phyloP scores from a whole-genome alignment of 345 rosid species.

The Hypericum perforatum region DNA sequence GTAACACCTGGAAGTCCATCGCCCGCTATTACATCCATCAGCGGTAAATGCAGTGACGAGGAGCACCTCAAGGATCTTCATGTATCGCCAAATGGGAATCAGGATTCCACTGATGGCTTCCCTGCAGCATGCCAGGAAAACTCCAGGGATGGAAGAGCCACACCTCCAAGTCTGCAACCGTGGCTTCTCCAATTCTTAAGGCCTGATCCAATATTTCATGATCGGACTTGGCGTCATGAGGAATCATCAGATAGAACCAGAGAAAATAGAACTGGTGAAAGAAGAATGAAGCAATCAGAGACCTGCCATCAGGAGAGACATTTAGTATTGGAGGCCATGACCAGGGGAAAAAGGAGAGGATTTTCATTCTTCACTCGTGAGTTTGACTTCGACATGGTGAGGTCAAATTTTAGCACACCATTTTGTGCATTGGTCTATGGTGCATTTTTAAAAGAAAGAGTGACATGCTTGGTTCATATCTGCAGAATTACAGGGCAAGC shows the following conservation, averaged over 20 bases:
- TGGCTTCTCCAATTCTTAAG: slow-evolving; percentile 17
- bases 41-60: slow-evolving; percentile 10
- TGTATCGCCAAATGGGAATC: slow-evolving; percentile 12
- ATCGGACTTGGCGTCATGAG: slow-evolving; percentile 9
- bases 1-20: slow-evolving; percentile 5
- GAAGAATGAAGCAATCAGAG: slow-evolving; percentile 7
- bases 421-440: too few relatives aligned
- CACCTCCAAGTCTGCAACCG: neutral
- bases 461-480: neutral
- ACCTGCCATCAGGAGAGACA: slow-evolving; percentile 24
- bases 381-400: slow-evolving; percentile 57
- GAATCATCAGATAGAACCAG: slow-evolving; percentile 7
- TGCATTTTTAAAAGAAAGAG: neutral
- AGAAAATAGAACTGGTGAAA: slow-evolving; percentile 6
- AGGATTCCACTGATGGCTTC: slow-evolving; percentile 12
- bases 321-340: slow-evolving; percentile 42
- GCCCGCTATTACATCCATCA: slow-evolving; percentile 6
- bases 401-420: slow-evolving; percentile 9
- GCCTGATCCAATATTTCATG: slow-evolving; percentile 16
- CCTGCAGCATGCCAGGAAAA: neutral
- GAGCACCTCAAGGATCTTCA: slow-evolving; percentile 15
- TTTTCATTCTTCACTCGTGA: slow-evolving; percentile 60
- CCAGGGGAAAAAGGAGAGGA: slow-evolving; percentile 33
- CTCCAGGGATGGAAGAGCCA: slow-evolving; percentile 8
- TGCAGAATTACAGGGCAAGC: slow-evolving; percentile 39